A percentile compares a stretch with the other conserved stretches of the same genome.
These are phyloP conservation scores for Niebla homalea DNA, from an alignment of 495 filamentous ascomycete genomes.

Conservation along the genomic window DNA sequence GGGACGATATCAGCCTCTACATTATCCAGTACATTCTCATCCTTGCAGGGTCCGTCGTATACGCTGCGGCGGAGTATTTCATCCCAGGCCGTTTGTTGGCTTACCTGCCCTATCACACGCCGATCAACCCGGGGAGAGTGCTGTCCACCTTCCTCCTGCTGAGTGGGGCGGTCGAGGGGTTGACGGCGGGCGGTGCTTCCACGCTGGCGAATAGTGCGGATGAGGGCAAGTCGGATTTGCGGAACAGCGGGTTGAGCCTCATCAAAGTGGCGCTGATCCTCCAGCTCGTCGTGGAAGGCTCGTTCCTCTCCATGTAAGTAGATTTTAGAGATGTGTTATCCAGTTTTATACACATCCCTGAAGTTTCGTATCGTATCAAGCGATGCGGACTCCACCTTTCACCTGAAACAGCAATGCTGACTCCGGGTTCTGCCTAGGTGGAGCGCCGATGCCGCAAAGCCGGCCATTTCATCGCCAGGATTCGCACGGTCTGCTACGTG, in stretches of 20 bases:
- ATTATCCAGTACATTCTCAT: conserved; percentile 39
- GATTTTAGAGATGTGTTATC: no score
- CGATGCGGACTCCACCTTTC: no score
- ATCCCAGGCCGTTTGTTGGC: conserved; percentile 64
- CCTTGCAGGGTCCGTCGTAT: conserved; percentile 46
- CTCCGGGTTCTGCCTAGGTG: no score
- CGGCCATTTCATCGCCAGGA: conserved; percentile 38
- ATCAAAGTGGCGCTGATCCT: conserved; percentile 55
- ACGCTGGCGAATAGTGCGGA: conserved; percentile 33
- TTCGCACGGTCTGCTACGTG: conserved; percentile 43
- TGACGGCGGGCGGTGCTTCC: conserved; percentile 58
- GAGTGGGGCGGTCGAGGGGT: conserved; percentile 45
- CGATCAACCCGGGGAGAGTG: conserved; percentile 65
- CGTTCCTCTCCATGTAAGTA: conserved; percentile 46
- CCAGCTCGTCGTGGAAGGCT: conserved; percentile 48
- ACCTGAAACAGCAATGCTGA: no score
- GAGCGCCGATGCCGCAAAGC: conserved; percentile 42
- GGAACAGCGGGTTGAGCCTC: conserved; percentile 35
- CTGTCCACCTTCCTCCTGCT: conserved; percentile 61
- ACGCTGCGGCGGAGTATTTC: conserved; percentile 63
- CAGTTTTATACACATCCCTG: no score
- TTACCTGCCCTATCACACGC: conserved; percentile 65
- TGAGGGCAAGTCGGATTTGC: conserved; percentile 27
- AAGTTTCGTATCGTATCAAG: no score
- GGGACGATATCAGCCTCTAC: conserved; percentile 32